Base-by-base conservation (phyloP, 306 rosid genomes). In the Potentilla sterilis region DNA sequence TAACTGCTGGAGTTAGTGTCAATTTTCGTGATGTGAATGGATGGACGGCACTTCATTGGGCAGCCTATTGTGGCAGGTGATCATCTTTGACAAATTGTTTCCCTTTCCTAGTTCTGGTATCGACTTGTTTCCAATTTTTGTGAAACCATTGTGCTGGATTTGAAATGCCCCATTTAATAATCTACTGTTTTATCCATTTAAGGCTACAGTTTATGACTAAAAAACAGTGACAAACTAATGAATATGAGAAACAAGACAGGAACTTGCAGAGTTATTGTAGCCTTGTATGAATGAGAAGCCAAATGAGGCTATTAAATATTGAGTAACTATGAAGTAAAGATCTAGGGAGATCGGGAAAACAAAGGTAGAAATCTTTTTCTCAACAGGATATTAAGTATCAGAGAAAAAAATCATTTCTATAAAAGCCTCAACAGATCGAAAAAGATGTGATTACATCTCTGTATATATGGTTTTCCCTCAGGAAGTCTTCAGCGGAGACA, bases 31-130 rank as follows among this genome's bases (percentile, higher is more conserved):
- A 93, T 78, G 84, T 78, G 75, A 84, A 93, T 83, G 98, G 97
- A 77, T 93, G 97, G 98, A 91, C 93, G 12, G 92, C 97, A 46
- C 97, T 93, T 83, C 98, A 93, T 77, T 93, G 98, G 98, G 98
- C 98, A 6, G 98, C 98, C 48, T 87, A 77, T 78, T 88, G 80
- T 86, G 96, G 98, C 88, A 87, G 98, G 98, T 89, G 74, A 83
- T 87, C 42, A 80, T 72, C 72, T 54, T 19, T 5, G 65, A 18
- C 14, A 21, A 35, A 42, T 77, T 44, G 34, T 37, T 3, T 8
- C 1, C 28, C 28, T 47, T 40, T 35, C 51, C n/a, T 44, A 9
- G 47, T 59, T 32, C 19, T 49, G 38, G 63, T 44, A 15, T 61
- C 63, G 54, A 61, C 19, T 34, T 8, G 16, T 70, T 67, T 48